Conservation (phyloP, 2,329 filamentous ascomycete genomes). For the Fusarium pseudograminearum region DNA sequence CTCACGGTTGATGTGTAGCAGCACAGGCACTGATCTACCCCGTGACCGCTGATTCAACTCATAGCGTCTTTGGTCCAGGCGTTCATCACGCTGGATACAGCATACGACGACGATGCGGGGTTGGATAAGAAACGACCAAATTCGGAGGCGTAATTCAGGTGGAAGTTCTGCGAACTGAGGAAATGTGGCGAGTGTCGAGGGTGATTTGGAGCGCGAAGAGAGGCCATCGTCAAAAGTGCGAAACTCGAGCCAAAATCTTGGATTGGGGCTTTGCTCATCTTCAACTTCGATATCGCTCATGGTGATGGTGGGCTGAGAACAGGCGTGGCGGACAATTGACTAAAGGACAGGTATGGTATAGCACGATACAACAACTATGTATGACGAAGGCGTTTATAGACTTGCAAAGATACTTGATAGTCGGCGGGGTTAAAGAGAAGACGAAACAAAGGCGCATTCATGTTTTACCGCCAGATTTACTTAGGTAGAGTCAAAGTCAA, state of each 20-base stretch:
- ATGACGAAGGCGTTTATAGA: background rate
- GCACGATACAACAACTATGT: background rate
- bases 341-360: background rate
- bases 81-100: conserved; percentile 54
- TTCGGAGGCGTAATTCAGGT: conserved; percentile 60
- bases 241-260: conserved; percentile 61
- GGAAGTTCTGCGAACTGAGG: conserved; percentile 57
- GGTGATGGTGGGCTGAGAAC: conserved; percentile 12
- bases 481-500: background rate
- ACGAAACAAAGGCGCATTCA: conserved; percentile 29
- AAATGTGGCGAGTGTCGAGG: conserved; percentile 46
- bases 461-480: conserved; percentile 22
- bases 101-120: conserved; percentile 60
- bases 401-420: background rate
- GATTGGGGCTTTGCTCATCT: conserved; percentile 45
- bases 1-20: conserved; percentile 61
- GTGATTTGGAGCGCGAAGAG: conserved; percentile 22
- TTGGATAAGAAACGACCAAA: conserved; percentile 60
- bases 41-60: conserved; percentile 46
- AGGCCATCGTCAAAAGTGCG: conserved; percentile 58
- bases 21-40: conserved; percentile 52
- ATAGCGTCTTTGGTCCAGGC: conserved; percentile 46
- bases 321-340: conserved; percentile 17
- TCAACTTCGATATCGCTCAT: conserved; percentile 42
- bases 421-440: conserved; percentile 22